These are phyloP conservation scores for Hippophae rhamnoides DNA, from an alignment of 306 rosid genomes.

Conservation along the genomic window DNA sequence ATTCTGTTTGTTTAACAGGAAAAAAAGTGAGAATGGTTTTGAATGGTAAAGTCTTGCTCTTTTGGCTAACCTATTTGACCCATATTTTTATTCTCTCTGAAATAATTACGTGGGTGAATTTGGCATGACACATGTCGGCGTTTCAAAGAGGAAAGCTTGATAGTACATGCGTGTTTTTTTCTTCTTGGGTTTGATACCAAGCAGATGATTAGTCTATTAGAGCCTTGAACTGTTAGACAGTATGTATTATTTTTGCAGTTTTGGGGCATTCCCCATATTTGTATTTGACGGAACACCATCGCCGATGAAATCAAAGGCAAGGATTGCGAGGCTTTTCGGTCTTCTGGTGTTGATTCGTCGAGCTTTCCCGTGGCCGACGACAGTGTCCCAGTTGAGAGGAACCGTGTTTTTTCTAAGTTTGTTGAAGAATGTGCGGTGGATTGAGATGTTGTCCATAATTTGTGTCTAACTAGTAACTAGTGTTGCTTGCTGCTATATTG, in stretches of 20 bases:
- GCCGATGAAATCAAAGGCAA: conserved; percentile 54
- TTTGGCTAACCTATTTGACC: no score
- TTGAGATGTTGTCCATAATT: neutral
- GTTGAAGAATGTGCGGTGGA: conserved; percentile 85
- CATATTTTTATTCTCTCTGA: no score
- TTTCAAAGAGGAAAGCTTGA: no score
- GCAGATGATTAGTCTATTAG: neutral
- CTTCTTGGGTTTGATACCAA: neutral
- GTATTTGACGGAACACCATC: conserved; percentile 83
- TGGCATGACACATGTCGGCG: no score
- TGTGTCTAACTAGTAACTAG: neutral
- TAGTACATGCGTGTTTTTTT: neutral
- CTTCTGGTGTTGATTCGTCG: conserved; percentile 53
- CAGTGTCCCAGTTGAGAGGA: conserved; percentile 63
- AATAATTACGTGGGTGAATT: no score
- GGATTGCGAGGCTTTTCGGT: conserved; percentile 56
- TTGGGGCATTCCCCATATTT: conserved; percentile 79
- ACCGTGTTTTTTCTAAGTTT: conserved; percentile 35
- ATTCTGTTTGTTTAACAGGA: no score
- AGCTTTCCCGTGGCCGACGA: conserved; percentile 44
- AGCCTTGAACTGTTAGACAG: neutral
- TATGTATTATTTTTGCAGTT: conserved; percentile 39
- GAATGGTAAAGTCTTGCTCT: no score
- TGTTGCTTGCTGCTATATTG: neutral
- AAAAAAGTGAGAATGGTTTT: no score